Percentiles rank a stretch among this genome's conserved stretches.
These are phyloP conservation scores for Phlyctochytrium planicorne DNA, from an alignment of 192 early-diverging fungal species.

Conservation along the genomic window DNA sequence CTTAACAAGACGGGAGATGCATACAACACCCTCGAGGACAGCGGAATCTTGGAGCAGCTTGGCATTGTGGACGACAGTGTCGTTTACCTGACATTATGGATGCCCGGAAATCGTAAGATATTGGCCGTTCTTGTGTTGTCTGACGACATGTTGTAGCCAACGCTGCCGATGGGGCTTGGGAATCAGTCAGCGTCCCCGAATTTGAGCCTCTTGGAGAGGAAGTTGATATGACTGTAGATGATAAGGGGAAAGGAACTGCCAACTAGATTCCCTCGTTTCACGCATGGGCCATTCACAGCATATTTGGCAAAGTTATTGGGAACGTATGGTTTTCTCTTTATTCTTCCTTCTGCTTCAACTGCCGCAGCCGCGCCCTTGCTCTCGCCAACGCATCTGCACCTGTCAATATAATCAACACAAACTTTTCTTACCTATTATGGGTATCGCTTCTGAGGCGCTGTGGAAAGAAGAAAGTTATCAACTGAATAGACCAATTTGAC, in stretches of 20 bases:
- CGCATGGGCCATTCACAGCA: too few species aligned
- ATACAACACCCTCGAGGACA: constrained; percentile 40
- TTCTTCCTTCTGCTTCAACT: constrained; percentile 13
- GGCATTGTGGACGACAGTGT: constrained; percentile 38
- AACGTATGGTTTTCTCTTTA: too few species aligned
- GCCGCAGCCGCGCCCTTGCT: constrained; percentile 14
- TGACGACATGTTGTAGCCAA: background rate
- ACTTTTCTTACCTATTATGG: too few species aligned
- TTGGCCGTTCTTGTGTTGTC: background rate
- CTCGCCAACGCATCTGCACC: constrained; percentile 23
- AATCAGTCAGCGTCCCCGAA: constrained; percentile 41
- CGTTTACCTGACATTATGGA: constrained; percentile 33
- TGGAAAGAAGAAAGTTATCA: background rate
- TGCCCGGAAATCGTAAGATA: constrained; percentile 21
- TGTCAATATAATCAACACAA: too few species aligned
- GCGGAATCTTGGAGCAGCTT: constrained; percentile 43
- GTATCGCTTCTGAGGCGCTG: too few species aligned
- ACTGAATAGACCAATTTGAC: background rate
- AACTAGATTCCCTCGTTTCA: too few species aligned
- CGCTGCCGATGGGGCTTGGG: constrained; percentile 38
- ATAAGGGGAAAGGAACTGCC: constrained; percentile 36
- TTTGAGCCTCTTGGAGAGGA: constrained; percentile 47
- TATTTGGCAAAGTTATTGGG: too few species aligned
- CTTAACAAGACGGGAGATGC: background rate
- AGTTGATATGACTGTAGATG: constrained; percentile 16